Evolutionary conservation across 1,284 basidiomycete species (phyloP).

Genomic region (Caloboletus firmus): DNA sequence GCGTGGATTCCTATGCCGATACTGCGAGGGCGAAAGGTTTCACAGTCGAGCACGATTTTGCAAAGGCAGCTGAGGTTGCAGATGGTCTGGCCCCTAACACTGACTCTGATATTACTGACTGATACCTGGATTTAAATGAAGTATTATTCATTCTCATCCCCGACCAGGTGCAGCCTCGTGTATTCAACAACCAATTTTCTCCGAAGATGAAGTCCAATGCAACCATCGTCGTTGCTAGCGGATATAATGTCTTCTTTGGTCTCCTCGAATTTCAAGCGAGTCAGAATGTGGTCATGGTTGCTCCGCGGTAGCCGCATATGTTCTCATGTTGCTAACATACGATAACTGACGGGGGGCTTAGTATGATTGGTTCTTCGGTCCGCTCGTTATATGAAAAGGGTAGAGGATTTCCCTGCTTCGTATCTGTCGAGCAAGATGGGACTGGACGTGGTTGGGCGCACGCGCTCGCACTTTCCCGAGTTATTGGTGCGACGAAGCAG

Average conservation of each 20-base stretch:
- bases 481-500: constrained; percentile 62
- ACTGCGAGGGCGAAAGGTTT: constrained; percentile 59
- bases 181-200: constrained; percentile 57
- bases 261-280: constrained; percentile 52
- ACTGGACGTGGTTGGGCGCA: constrained; percentile 47
- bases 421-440: constrained; percentile 64
- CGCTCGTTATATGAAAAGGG: constrained; percentile 60
- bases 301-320: constrained; percentile 42
- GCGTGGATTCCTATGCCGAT: constrained; percentile 56
- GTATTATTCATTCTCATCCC: constrained; percentile 63
- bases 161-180: constrained; percentile 60
- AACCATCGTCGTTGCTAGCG: constrained; percentile 60
- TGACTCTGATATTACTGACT: constrained; percentile 1
- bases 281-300: constrained; percentile 69
- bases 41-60: constrained; percentile 56
- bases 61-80: constrained; percentile 53
- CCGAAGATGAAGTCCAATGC: constrained; percentile 50
- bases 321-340: neutral
- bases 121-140: constrained; percentile 22
- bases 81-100: constrained; percentile 41
- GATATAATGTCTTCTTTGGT: constrained; percentile 66
- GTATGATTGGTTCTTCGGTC: constrained; percentile 67
- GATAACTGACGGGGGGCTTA: constrained; percentile 23
- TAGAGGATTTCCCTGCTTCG: constrained; percentile 64
- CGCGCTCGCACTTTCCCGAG: constrained; percentile 55